Conservation (phyloP, 495 filamentous ascomycete species). For the Hypomontagnella monticulosa region DNA sequence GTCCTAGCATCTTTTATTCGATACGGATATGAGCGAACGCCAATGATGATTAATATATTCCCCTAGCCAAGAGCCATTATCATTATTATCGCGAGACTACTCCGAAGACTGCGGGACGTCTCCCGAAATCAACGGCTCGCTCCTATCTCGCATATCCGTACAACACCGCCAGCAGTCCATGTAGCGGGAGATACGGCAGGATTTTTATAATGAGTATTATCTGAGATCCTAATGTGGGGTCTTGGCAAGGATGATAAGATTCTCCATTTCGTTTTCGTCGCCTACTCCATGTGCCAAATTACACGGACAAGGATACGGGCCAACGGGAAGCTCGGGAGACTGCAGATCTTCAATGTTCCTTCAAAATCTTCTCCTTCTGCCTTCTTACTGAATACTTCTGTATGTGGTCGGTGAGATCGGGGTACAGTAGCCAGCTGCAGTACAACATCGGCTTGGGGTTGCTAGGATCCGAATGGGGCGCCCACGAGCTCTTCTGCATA, state of each 20-base stretch:
- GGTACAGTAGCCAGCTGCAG: slow-evolving; percentile 1
- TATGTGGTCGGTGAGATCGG: slow-evolving; percentile 2
- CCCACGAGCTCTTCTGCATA: slow-evolving; percentile 5
- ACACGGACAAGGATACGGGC: neutral
- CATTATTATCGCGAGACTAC: too few species aligned
- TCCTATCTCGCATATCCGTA: too few species aligned
- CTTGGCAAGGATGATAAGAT: neutral
- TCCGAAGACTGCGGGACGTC: too few species aligned
- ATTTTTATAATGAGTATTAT: too few species aligned
- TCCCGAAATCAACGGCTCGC: too few species aligned
- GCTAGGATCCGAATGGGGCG: slow-evolving; percentile 1
- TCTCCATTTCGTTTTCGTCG: neutral
- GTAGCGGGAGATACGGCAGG: too few species aligned
- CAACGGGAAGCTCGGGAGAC: slow-evolving; percentile 10
- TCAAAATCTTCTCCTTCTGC: neutral
- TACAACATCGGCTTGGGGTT: slow-evolving; percentile 18
- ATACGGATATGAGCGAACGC: too few species aligned
- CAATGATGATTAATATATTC: too few species aligned
- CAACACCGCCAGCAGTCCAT: too few species aligned
- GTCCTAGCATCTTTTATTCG: too few species aligned
- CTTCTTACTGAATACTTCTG: neutral
- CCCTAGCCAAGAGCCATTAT: too few species aligned
- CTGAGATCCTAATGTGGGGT: too few species aligned
- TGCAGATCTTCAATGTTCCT: slow-evolving; percentile 18
- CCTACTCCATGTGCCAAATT: slow-evolving; percentile 10